Percentiles rank a stretch among this genome's conserved stretches.
phyloP scores from a whole-genome alignment of 2,329 filamentous ascomycete species.

The Rhynchosporium graminicola region DNA sequence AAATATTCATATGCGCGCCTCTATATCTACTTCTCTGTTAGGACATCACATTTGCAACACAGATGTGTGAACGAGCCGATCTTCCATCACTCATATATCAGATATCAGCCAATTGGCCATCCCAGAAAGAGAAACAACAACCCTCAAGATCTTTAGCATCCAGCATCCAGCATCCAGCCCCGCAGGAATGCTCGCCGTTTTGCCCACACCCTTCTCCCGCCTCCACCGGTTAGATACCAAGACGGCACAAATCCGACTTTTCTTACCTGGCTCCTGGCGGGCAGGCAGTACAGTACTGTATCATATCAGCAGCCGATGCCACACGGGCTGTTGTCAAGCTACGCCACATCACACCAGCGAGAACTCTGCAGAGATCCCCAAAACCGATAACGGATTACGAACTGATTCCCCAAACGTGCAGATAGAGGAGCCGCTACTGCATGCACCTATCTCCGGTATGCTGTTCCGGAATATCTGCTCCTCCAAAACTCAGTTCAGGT shows the following conservation, averaged over 20 bases:
- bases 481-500: conserved; percentile 8
- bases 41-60: conserved; percentile 10
- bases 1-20: not conserved
- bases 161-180: conserved; percentile 19
- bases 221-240: not conserved
- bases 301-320: not conserved
- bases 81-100: conserved; percentile 3
- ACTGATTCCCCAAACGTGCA: conserved; percentile 11
- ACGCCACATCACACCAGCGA: no score
- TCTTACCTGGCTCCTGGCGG: conserved; percentile 1
- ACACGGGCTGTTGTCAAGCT: conserved; percentile 12
- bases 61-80: conserved; percentile 18
- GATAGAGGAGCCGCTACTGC: conserved; percentile 10
- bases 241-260: conserved; percentile 5
- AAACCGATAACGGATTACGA: conserved; percentile 14
- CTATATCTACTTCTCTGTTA: not conserved
- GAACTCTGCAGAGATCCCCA: not conserved
- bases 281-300: not conserved
- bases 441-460: conserved; percentile 21
- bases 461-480: conserved; percentile 2
- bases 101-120: conserved; percentile 14
- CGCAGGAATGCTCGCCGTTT: conserved; percentile 33
- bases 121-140: not conserved
- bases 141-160: not conserved
- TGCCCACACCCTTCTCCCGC: conserved; percentile 4